Evolutionary conservation across 2,329 filamentous ascomycete species (phyloP).

Genomic region (Aphanocladium album): DNA sequence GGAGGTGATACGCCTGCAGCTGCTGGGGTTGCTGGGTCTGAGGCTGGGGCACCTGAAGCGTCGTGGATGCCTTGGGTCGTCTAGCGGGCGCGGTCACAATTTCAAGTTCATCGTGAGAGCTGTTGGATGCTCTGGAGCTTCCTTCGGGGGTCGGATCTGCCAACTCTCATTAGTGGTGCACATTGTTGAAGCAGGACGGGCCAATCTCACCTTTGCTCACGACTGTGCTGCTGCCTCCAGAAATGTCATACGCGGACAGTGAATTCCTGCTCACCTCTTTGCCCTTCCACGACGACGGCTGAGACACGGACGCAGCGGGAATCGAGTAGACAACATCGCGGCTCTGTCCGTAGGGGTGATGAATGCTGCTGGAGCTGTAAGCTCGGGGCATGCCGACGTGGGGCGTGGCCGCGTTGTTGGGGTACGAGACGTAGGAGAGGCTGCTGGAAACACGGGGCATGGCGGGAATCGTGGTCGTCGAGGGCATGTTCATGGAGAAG

Average conservation of each 20-base stretch:
- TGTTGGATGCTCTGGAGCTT: slow-evolving; percentile 34
- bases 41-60: neutral
- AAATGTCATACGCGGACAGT: slow-evolving; percentile 25
- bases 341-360: slow-evolving; percentile 28
- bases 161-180: neutral
- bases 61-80: neutral
- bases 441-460: slow-evolving; percentile 43
- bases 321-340: slow-evolving; percentile 29
- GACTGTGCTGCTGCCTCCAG: slow-evolving; percentile 32
- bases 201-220: slow-evolving; percentile 33
- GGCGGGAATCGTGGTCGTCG: slow-evolving; percentile 16
- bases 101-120: slow-evolving; percentile 37
- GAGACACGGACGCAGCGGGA: slow-evolving; percentile 21
- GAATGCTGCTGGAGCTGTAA: slow-evolving; percentile 39
- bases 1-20: slow-evolving; percentile 5
- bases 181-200: neutral
- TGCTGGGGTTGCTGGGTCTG: neutral
- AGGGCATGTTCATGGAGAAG: slow-evolving; percentile 30
- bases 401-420: slow-evolving; percentile 35
- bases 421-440: slow-evolving; percentile 43
- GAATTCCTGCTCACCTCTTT: slow-evolving; percentile 34
- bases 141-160: slow-evolving; percentile 24
- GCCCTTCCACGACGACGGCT: slow-evolving; percentile 33
- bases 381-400: slow-evolving; percentile 35
- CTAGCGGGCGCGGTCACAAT: slow-evolving; percentile 25